Percentiles rank a stretch among this genome's conserved stretches.
phyloP scores from a whole-genome alignment of 345 rosid genomes.

The Turritis glabra region DNA sequence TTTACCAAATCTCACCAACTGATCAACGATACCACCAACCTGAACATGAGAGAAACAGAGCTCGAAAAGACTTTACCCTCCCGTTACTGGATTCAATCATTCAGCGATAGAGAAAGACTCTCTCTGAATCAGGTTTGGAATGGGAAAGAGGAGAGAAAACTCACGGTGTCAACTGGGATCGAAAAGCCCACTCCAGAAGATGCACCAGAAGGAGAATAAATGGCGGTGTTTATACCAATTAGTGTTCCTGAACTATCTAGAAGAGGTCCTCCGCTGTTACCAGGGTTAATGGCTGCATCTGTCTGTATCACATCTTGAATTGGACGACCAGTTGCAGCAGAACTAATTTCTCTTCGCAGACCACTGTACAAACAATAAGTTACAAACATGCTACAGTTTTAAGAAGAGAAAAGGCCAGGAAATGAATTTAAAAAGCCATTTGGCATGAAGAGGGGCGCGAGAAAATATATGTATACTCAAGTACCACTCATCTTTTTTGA shows the following conservation, averaged over 20 bases:
- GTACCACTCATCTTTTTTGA: not conserved
- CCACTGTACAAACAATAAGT: conserved; percentile 55
- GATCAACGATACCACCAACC: conserved; percentile 93
- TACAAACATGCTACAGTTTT: conserved; percentile 17
- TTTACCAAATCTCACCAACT: conserved; percentile 84
- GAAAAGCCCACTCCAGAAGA: conserved; percentile 99
- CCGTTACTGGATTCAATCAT: not conserved
- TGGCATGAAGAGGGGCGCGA: not conserved
- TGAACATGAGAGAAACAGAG: conserved; percentile 36
- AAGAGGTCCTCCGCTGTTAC: conserved; percentile 97
- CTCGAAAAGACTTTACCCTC: not conserved
- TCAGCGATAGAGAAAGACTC: not conserved
- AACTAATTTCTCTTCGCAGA: conserved; percentile 91
- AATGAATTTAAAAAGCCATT: not conserved
- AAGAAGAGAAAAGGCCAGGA: not conserved
- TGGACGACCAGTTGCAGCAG: conserved; percentile 98
- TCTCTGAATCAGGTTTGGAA: not conserved
- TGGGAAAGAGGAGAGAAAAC: conserved; percentile 27
- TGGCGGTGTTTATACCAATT: conserved; percentile 94
- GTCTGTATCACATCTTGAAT: conserved; percentile 99
- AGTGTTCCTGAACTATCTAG: conserved; percentile 91
- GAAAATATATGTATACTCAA: not conserved
- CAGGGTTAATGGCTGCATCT: conserved; percentile 98
- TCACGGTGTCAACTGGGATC: conserved; percentile 95
- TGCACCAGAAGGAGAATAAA: conserved; percentile 98